Base-by-base conservation (phyloP, 805 yeast genomes). In the Debaryomyces hansenii region DNA sequence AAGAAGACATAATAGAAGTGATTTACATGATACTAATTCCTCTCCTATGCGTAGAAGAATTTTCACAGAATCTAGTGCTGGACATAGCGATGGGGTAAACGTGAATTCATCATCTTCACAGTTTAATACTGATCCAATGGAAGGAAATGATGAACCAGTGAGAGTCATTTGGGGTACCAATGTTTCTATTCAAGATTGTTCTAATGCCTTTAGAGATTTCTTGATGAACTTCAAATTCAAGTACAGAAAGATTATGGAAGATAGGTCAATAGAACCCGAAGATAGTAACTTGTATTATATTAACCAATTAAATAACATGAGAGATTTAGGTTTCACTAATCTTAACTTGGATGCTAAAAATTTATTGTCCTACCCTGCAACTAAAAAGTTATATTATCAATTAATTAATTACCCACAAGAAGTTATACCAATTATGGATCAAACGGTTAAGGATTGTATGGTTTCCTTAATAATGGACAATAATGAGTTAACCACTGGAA, bases 81-180 rank as follows among this genome's bases (percentile, higher is more conserved):
- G 20, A 9, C 42, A 42, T 34, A 42, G 43, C 12, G 50, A 46
- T 31, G 49, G 47, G 29, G 48, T 48, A 32, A 53, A 47, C 20
- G 46, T 39, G 15, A 24, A 21, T 14, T 43, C 59, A 10, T 57
- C 67, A 12, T 61, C 69, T 11, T 60, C 72, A 8, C 59, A 61
- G 37, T 56, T 66, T 14, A 56, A 52, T 45, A 55, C 69, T 8
- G 74, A 67, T 29, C 53, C 56, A 14, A 47, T 47, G 37, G 63
- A 56, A 16, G 46, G 42, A 21, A 48, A 51, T 20, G 81, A 80
- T 44, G 96, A 87, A 53, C 96, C 96, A 0, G 82, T 84, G 20
- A 79, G 95, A 58, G 96, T 94, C 44, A 92, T 94, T 59, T 94
- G 99, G 99, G 99, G 99, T 67, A 94, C 99, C 1, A 90, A 92